Conservation (phyloP, 768 basidiomycete genomes). For the Lyophyllum decastes region DNA sequence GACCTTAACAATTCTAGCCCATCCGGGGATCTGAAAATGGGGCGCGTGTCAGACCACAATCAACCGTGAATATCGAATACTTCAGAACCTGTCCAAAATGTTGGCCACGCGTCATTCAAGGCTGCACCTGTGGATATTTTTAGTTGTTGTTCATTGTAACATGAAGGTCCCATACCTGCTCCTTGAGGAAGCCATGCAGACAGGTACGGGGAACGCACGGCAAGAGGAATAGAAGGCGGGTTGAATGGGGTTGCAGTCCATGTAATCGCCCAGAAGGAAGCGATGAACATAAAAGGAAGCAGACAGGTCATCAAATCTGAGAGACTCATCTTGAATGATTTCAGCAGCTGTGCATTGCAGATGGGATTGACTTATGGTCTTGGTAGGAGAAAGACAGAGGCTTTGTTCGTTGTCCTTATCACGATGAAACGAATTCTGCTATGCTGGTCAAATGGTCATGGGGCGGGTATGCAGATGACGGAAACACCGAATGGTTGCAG, state of each 20-base stretch:
- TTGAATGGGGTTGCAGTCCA: slow-evolving; percentile 58
- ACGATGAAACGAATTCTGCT: not conserved
- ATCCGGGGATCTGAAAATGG: slow-evolving; percentile 50
- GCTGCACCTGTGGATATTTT: slow-evolving; percentile 29
- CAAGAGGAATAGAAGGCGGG: slow-evolving; percentile 63
- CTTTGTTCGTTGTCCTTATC: not conserved
- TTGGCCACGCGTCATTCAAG: slow-evolving; percentile 58
- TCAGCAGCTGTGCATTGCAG: not conserved
- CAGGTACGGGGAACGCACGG: slow-evolving; percentile 66
- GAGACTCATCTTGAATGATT: not conserved
- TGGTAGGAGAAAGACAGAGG: not conserved
- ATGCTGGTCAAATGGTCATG: not conserved
- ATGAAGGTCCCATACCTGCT: slow-evolving; percentile 31
- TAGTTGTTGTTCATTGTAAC: not conserved
- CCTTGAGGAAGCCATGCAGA: slow-evolving; percentile 67
- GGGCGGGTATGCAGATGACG: not conserved
- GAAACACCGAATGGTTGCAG: not conserved
- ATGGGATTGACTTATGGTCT: not conserved
- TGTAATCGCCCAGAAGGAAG: slow-evolving; percentile 29
- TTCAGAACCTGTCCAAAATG: slow-evolving; percentile 68
- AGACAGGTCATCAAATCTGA: not conserved
- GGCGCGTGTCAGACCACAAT: not conserved
- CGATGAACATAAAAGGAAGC: slow-evolving; percentile 10
- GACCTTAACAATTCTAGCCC: slow-evolving; percentile 66
- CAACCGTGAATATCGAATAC: not conserved